Percentiles rank a stretch among this genome's conserved stretches.
phyloP scores from a whole-genome alignment of 164 flowering plant genomes.

The Stephania japonica region DNA sequence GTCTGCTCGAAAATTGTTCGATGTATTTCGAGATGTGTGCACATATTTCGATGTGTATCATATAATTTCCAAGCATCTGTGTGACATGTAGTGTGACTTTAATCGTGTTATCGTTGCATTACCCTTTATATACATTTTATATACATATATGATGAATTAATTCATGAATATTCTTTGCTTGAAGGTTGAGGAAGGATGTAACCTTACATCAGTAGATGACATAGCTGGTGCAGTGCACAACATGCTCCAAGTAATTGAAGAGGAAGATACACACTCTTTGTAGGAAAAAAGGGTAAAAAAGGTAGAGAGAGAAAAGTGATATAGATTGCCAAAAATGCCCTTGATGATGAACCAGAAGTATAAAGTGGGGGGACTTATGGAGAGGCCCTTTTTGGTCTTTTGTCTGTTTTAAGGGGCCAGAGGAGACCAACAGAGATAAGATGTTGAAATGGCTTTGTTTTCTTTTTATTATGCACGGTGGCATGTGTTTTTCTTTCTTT shows the following conservation, averaged over 20 bases:
- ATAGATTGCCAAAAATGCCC: constrained; percentile 2
- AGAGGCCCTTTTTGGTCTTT: not conserved
- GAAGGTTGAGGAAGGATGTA: constrained; percentile 88
- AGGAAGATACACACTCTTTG: constrained; percentile 28
- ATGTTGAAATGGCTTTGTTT: constrained; percentile 4
- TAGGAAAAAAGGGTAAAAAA: not conserved
- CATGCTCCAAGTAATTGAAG: constrained; percentile 69
- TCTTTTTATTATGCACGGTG: not conserved
- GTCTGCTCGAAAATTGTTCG: too few relatives aligned
- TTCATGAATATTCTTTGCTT: constrained; percentile 2
- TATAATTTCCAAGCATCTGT: too few relatives aligned
- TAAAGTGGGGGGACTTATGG: not conserved
- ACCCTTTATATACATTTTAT: too few relatives aligned
- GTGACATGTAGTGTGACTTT: too few relatives aligned
- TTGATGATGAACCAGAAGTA: not conserved
- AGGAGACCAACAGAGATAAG: not conserved
- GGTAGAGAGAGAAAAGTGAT: not conserved
- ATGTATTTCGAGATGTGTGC: too few relatives aligned
- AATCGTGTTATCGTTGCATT: too few relatives aligned
- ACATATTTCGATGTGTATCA: too few relatives aligned
- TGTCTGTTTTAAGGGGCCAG: not conserved
- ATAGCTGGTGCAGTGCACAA: constrained; percentile 78
- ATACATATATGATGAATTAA: too few relatives aligned
- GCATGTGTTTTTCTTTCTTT: constrained; percentile 1
- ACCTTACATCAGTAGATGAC: constrained; percentile 68